These are phyloP conservation scores for Phaffia tasmanica DNA, from an alignment of 768 basidiomycete genomes.

Conservation along the genomic window DNA sequence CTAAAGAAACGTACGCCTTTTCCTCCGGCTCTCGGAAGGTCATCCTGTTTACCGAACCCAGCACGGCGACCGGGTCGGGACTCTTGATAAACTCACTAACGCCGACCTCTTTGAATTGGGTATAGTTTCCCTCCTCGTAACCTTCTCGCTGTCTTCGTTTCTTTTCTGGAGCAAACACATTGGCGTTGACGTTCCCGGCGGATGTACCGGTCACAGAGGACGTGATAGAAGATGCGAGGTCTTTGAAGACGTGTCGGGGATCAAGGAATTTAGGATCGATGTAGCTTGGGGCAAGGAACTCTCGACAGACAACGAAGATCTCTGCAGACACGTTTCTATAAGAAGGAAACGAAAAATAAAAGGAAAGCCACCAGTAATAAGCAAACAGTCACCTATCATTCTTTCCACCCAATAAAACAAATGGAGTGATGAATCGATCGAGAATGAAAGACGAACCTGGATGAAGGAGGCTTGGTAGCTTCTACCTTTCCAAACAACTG, in stretches of 20 bases:
- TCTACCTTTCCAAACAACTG: constrained; percentile 94
- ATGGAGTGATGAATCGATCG: background rate
- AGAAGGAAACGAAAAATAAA: background rate
- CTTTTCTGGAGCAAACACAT: constrained; percentile 96
- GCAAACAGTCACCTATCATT: background rate
- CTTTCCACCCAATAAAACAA: background rate
- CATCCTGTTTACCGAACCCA: constrained; percentile 50
- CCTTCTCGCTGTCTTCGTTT: constrained; percentile 85
- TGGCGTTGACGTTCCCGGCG: constrained; percentile 56
- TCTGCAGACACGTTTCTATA: constrained; percentile 93
- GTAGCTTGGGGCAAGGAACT: constrained; percentile 83
- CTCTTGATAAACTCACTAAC: constrained; percentile 59
- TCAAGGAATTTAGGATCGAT: constrained; percentile 98
- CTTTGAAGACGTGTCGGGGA: constrained; percentile 95
- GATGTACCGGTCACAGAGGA: constrained; percentile 33
- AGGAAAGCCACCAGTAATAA: no score
- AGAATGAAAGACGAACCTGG: constrained; percentile 51
- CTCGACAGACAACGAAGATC: constrained; percentile 96
- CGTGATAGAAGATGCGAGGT: constrained; percentile 46
- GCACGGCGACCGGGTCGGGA: constrained; percentile 61
- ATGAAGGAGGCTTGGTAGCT: constrained; percentile 96
- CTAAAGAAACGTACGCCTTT: constrained; percentile 18
- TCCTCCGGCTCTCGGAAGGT: constrained; percentile 26
- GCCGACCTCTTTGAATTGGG: constrained; percentile 61
- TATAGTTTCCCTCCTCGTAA: constrained; percentile 89